phyloP scores from a whole-genome alignment of 192 early-diverging fungal species.

The Backusella liffmaniae region DNA sequence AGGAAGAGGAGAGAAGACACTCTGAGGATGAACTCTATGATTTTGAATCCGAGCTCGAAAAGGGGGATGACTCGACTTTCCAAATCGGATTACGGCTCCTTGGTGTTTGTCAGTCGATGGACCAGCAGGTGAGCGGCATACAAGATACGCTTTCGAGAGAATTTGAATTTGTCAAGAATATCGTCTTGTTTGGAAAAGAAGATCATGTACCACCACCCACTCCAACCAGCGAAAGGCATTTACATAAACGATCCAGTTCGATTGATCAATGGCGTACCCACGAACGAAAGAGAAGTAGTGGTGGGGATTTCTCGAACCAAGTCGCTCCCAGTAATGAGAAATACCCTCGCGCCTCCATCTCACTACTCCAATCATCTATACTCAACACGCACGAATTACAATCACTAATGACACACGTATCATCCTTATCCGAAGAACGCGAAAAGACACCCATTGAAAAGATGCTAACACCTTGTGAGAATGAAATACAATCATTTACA shows the following conservation, averaged over 20 bases:
- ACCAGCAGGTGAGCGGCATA: slow-evolving; percentile 40
- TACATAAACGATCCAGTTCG: neutral
- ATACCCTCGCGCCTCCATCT: slow-evolving; percentile 22
- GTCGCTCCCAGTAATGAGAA: neutral
- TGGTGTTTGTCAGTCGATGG: slow-evolving; percentile 47
- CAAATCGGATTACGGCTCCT: slow-evolving; percentile 65
- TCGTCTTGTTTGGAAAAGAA: neutral
- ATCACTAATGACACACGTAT: neutral
- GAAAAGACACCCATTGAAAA: neutral
- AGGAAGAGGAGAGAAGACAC: slow-evolving; percentile 21
- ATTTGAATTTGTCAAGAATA: slow-evolving; percentile 6
- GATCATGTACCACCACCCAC: neutral
- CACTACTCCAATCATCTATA: slow-evolving; percentile 18
- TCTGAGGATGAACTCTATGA: slow-evolving; percentile 23
- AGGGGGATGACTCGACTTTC: slow-evolving; percentile 58
- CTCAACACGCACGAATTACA: slow-evolving; percentile 20
- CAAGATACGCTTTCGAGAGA: slow-evolving; percentile 28
- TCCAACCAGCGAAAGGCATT: neutral
- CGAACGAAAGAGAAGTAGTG: neutral
- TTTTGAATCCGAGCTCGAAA: slow-evolving; percentile 1
- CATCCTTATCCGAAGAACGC: neutral
- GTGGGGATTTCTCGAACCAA: neutral
- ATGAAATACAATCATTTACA: neutral
- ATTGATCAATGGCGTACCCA: neutral
- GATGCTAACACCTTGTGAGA: neutral